A percentile compares a stretch with the other conserved stretches of the same genome.
Conservation (phyloP, 129 eudicot genomes). For the Flaveria robusta region DNA sequence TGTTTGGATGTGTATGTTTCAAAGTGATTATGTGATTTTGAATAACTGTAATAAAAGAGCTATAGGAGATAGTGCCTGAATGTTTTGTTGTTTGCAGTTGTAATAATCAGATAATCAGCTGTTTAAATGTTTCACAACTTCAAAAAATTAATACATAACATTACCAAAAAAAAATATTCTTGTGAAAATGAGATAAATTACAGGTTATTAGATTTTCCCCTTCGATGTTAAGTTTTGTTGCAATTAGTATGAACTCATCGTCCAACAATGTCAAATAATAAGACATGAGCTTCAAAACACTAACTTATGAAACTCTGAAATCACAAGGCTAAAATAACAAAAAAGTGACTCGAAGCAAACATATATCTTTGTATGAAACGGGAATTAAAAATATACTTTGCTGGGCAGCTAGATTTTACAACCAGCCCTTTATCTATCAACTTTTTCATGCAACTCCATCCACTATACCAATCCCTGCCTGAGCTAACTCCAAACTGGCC, state of each 20-base stretch:
- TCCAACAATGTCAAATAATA: background rate
- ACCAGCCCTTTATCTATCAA: conserved; percentile 78
- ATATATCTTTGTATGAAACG: conserved; percentile 1
- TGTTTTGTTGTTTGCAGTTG: background rate
- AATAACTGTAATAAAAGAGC: background rate
- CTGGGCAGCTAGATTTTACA: conserved; percentile 89
- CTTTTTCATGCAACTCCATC: conserved; percentile 92
- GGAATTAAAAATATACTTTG: conserved; percentile 52
- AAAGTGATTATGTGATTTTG: background rate
- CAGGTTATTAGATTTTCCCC: background rate
- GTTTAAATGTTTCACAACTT: background rate
- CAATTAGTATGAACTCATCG: background rate
- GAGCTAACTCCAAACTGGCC: conserved; percentile 84
- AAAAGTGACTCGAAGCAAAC: conserved; percentile 10
- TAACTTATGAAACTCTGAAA: background rate
- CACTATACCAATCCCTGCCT: conserved; percentile 89
- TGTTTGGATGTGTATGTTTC: background rate
- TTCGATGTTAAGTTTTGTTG: background rate
- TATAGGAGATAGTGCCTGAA: background rate
- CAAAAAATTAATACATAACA: background rate
- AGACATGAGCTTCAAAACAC: background rate
- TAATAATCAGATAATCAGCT: background rate
- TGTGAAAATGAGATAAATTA: background rate
- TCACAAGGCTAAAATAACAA: conserved; percentile 14
- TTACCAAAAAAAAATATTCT: background rate